A percentile compares a stretch with the other conserved stretches of the same genome.
Conservation (phyloP, 2,329 filamentous ascomycete genomes). For the Neonectria coccinea region DNA sequence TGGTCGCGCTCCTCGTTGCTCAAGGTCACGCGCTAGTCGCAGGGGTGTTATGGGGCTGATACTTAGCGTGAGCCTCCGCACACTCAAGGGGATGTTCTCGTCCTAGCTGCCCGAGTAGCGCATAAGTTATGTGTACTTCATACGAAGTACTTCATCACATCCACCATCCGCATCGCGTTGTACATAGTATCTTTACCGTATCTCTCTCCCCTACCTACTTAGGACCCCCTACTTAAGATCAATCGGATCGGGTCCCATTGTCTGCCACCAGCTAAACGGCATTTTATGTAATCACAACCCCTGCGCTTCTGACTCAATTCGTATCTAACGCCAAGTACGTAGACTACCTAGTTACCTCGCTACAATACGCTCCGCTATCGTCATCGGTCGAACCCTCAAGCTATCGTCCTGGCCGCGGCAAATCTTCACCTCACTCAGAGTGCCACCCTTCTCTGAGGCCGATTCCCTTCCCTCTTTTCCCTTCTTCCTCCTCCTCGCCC, state of each 20-base stretch:
- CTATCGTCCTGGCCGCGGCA: constrained; percentile 2
- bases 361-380: background rate
- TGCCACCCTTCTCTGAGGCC: constrained; percentile 8
- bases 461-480: background rate
- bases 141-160: background rate
- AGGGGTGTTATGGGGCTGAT: no score
- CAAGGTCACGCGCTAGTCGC: no score
- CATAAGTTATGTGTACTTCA: background rate
- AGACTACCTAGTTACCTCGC: no score
- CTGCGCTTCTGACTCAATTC: background rate
- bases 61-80: no score
- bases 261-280: background rate
- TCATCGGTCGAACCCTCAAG: constrained; percentile 2
- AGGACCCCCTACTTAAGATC: background rate
- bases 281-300: constrained; percentile 3
- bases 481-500: background rate
- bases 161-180: background rate
- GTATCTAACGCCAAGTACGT: background rate
- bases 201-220: background rate
- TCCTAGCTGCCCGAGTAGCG: background rate
- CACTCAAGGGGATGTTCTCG: no score
- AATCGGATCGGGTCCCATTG: background rate
- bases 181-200: background rate
- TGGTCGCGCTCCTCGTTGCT: no score
- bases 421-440: background rate